Evolutionary conservation across 2,329 filamentous ascomycete species (phyloP), one percentile per base, ranked within the genome.

Genomic region (Aspergillus viridinutans): DNA sequence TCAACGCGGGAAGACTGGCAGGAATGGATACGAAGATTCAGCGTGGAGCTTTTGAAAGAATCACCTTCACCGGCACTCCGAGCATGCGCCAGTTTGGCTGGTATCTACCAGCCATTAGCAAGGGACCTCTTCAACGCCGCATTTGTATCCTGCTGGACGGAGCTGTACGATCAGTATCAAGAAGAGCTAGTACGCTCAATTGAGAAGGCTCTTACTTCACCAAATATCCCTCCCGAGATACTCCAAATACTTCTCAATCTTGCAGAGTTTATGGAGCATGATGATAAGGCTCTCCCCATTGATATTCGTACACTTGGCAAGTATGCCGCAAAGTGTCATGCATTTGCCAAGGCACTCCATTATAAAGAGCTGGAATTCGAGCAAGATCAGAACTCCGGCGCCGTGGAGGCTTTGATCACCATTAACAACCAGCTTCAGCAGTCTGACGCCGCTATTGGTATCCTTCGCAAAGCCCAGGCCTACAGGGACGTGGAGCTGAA

Each of bases 371-470:
- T 99, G 0, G 95, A 99, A 71, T 99, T 99, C 72, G 85, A 97
- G 58, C 93, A 97, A 64, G 95, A 99, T 71, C 94, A 97, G 72
- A 97, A 93, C 72, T 91, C 92, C 20, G 90, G 90, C 57, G 92
- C 93, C 2, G 94, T 99, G 1, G 94, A 99, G 75, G 95, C 95
- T 7, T 80, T 99, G 58, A 99, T 99, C 67, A 94, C 93, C 61
- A 99, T 99, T 79, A 99, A 99, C 77, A 99, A 99, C 71, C 93
- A 99, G 72, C 83, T 99, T 6, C 94, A 99, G 72, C 94, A 99
- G 73, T 97, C 94, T 7, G 94, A 99, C 75, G 95, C 94, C 32
- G 95, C 94, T 45, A 97, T 99, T 65, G 94, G 94, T 74, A 99
- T 99, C 59, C 81, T 99, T 56, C 87, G 94, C 52, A 96, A 96